These are phyloP conservation scores for Ichthyophthirius multifiliis DNA, from an alignment of 169 alveolate species.

Conservation along the genomic window DNA sequence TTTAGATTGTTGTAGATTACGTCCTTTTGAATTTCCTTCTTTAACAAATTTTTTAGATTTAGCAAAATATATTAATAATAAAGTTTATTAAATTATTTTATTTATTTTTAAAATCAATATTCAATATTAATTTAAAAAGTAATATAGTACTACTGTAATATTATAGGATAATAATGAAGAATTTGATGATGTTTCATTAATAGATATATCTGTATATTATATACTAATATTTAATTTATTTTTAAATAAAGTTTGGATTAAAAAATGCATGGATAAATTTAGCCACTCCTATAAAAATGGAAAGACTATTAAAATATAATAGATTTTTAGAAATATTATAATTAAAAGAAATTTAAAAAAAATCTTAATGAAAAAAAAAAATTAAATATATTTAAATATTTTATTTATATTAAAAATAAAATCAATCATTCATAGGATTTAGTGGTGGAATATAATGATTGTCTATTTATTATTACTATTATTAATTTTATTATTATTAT, in stretches of 20 bases:
- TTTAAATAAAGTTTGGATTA: constrained; percentile 6
- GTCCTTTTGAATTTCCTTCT: neutral
- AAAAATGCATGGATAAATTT: constrained; percentile 14
- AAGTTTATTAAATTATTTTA: neutral
- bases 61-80: neutral
- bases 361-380: too few relatives aligned
- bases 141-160: neutral
- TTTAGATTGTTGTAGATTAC: neutral
- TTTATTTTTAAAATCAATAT: neutral
- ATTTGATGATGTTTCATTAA: neutral
- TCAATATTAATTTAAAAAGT: neutral
- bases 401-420: too few relatives aligned
- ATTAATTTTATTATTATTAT: too few relatives aligned
- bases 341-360: neutral
- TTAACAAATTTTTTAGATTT: neutral
- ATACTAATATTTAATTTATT: neutral
- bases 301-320: constrained; percentile 34
- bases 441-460: too few relatives aligned
- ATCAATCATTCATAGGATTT: too few relatives aligned
- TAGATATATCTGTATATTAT: constrained; percentile 11
- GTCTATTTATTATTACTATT: too few relatives aligned
- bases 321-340: constrained; percentile 13
- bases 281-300: constrained; percentile 24
- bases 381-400: too few relatives aligned
- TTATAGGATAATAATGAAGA: constrained; percentile 4